These are phyloP conservation scores for Hypoxylon lienhwacheense DNA, from an alignment of 495 filamentous ascomycete species.

Conservation along the genomic window DNA sequence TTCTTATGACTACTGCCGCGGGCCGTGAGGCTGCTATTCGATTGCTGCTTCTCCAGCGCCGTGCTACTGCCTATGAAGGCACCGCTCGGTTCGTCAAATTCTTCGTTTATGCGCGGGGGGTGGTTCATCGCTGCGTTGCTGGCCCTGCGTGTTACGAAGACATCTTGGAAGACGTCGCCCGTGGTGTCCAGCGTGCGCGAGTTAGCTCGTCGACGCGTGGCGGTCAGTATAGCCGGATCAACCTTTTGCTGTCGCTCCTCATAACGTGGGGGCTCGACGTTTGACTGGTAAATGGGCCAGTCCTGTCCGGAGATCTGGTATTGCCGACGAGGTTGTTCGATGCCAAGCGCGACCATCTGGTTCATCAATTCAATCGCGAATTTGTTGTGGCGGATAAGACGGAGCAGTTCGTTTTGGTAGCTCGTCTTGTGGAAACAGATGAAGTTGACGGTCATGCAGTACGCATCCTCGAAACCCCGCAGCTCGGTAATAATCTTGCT, in stretches of 20 bases:
- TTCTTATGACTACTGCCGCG: conserved; percentile 19
- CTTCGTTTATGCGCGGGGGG: conserved; percentile 34
- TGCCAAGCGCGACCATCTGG: conserved; percentile 77
- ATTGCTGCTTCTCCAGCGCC: conserved; percentile 19
- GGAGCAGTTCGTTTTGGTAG: conserved; percentile 86
- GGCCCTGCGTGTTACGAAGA: conserved; percentile 30
- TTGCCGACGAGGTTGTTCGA: conserved; percentile 81
- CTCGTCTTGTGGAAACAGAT: conserved; percentile 97
- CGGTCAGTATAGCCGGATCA: conserved; percentile 31
- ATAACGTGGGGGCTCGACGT: conserved; percentile 41
- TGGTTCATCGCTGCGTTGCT: conserved; percentile 24
- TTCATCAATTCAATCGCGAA: conserved; percentile 94
- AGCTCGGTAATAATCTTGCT: conserved; percentile 89
- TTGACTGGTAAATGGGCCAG: conserved; percentile 53
- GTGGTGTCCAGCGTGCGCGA: conserved; percentile 25
- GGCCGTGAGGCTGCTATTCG: conserved; percentile 18
- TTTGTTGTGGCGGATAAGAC: conserved; percentile 88
- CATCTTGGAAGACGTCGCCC: conserved; percentile 37
- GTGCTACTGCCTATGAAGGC: conserved; percentile 11
- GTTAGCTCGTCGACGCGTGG: conserved; percentile 35
- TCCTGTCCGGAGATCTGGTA: conserved; percentile 62
- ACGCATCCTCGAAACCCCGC: conserved; percentile 59
- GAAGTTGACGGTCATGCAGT: conserved; percentile 80
- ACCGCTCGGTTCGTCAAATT: conserved; percentile 15
- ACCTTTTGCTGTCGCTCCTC: conserved; percentile 22